phyloP scores from a whole-genome alignment of 2,329 filamentous ascomycete species.

The Achaetomium macrosporum region DNA sequence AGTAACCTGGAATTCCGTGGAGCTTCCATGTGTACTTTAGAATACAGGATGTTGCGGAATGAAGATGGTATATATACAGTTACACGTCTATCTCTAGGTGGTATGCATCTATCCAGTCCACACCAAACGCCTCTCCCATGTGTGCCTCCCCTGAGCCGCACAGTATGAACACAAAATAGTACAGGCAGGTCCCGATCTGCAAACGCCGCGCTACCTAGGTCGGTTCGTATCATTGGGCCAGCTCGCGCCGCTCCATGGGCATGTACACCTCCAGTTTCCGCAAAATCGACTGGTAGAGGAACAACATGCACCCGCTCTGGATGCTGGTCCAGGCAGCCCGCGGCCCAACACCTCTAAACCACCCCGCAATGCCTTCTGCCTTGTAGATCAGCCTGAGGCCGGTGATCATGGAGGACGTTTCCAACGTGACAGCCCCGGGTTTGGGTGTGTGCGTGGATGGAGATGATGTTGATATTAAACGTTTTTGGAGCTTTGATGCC shows the following conservation, averaged over 20 bases:
- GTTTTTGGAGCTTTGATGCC: slow-evolving; percentile 47
- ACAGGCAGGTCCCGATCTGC: slow-evolving; percentile 16
- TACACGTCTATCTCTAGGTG: slow-evolving; percentile 17
- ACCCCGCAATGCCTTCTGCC: slow-evolving; percentile 80
- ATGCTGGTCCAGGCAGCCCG: slow-evolving; percentile 95
- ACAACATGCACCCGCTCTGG: slow-evolving; percentile 93
- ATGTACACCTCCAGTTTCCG: slow-evolving; percentile 61
- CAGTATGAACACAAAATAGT: slow-evolving; percentile 15
- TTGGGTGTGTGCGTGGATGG: slow-evolving; percentile 76
- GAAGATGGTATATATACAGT: slow-evolving; percentile 11
- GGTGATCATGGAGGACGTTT: slow-evolving; percentile 83
- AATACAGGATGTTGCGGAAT: neutral
- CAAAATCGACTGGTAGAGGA: slow-evolving; percentile 85
- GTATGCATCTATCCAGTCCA: slow-evolving; percentile 21
- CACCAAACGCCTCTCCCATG: slow-evolving; percentile 19
- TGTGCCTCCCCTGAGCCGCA: slow-evolving; percentile 5
- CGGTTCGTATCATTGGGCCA: slow-evolving; percentile 9
- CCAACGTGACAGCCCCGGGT: slow-evolving; percentile 71
- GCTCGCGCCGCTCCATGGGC: slow-evolving; percentile 29
- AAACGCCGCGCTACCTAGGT: neutral
- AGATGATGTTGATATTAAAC: slow-evolving; percentile 82
- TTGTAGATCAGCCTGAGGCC: slow-evolving; percentile 84
- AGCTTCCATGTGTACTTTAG: neutral
- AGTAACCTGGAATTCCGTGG: too few species aligned
- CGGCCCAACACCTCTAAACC: slow-evolving; percentile 92